A percentile compares a stretch with the other conserved stretches of the same genome.
phyloP scores from a whole-genome alignment of 2,329 filamentous ascomycete genomes.

The Talaromyces sp. region DNA sequence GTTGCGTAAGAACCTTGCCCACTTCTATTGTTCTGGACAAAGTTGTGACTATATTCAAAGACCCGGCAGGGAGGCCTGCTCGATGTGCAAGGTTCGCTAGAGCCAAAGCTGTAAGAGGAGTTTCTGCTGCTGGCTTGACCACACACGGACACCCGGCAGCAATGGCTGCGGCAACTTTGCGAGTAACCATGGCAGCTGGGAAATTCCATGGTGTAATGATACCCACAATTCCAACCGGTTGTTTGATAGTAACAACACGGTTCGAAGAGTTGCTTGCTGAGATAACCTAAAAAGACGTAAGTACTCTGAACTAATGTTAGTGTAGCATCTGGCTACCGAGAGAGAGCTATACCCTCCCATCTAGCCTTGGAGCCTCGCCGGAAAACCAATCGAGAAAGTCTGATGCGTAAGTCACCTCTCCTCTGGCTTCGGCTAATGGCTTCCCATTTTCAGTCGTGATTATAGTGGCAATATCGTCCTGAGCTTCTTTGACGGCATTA shows the following conservation, averaged over 20 bases:
- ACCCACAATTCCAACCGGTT: constrained; percentile 66
- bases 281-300: constrained; percentile 37
- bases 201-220: constrained; percentile 69
- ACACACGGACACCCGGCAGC: constrained; percentile 41
- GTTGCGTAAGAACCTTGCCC: constrained; percentile 62
- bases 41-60: constrained; percentile 80
- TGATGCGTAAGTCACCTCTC: constrained; percentile 59
- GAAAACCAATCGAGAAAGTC: constrained; percentile 64
- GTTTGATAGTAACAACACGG: constrained; percentile 61
- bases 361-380: constrained; percentile 61
- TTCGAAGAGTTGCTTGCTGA: constrained; percentile 59
- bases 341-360: constrained; percentile 46
- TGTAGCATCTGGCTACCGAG: too few species aligned
- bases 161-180: constrained; percentile 39
- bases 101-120: constrained; percentile 84
- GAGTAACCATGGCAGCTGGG: constrained; percentile 53
- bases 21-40: constrained; percentile 35
- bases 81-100: constrained; percentile 81
- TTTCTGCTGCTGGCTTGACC: constrained; percentile 68
- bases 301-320: too few species aligned
- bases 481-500: not conserved
- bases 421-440: constrained; percentile 51
- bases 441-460: not conserved
- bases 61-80: constrained; percentile 87
- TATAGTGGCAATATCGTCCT: constrained; percentile 43